Conservation (phyloP, 805 yeast genomes). For the Teunomyces atbi region DNA sequence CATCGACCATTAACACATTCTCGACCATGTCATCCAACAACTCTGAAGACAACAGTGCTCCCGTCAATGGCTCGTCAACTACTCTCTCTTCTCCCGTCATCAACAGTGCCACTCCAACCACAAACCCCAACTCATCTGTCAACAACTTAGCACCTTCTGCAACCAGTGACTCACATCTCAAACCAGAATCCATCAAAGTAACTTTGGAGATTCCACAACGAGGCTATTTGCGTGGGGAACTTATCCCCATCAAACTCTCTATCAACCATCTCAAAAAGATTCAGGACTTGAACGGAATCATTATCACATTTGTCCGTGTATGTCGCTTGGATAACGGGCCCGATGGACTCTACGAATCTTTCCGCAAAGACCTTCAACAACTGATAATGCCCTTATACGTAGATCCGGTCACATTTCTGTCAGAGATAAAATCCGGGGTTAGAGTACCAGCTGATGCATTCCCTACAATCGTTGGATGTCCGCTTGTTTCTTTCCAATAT, state of each 20-base stretch:
- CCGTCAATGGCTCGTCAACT: not conserved
- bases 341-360: constrained; percentile 65
- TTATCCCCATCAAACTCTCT: constrained; percentile 66
- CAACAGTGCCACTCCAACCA: constrained; percentile 8
- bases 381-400: constrained; percentile 71
- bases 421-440: constrained; percentile 60
- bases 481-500: constrained; percentile 76
- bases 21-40: constrained; percentile 31
- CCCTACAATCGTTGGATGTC: constrained; percentile 75
- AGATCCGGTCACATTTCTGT: constrained; percentile 60
- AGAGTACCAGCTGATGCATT: constrained; percentile 82
- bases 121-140: not conserved
- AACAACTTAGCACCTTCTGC: not conserved
- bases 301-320: constrained; percentile 75
- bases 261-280: constrained; percentile 70
- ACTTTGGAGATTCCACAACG: constrained; percentile 45
- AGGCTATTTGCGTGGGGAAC: constrained; percentile 80
- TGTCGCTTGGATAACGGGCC: constrained; percentile 61
- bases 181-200: constrained; percentile 34
- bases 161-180: constrained; percentile 1
- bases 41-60: constrained; percentile 19
- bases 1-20: constrained; percentile 31
- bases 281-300: constrained; percentile 68
- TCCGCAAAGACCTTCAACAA: constrained; percentile 81
- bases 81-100: not conserved